Evolutionary conservation across 306 rosid species (phyloP).

Genomic region (Prunus dulcis): DNA sequence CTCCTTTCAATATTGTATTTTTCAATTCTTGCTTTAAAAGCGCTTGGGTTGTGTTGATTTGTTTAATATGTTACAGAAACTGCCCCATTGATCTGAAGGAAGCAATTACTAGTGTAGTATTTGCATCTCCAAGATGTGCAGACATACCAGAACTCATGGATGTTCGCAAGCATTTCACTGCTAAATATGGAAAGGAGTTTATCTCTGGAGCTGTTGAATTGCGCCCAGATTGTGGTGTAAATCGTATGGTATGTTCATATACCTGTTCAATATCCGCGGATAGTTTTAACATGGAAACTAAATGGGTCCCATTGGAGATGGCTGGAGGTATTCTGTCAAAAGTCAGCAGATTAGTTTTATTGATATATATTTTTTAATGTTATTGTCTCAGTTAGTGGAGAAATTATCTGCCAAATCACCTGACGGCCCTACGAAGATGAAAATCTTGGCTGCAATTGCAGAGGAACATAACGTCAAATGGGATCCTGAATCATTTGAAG

Average conservation of each 20-base stretch:
- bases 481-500: slow-evolving; percentile 73
- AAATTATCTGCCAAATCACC: slow-evolving; percentile 92
- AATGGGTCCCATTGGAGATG: background rate
- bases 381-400: slow-evolving; percentile 69
- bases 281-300: slow-evolving; percentile 3
- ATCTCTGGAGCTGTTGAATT: slow-evolving; percentile 67
- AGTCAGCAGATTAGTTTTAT: slow-evolving; percentile 10
- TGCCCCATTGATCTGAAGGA: slow-evolving; percentile 96
- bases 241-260: slow-evolving; percentile 67
- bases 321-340: slow-evolving; percentile 7
- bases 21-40: slow-evolving; percentile 5
- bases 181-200: slow-evolving; percentile 91
- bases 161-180: slow-evolving; percentile 63
- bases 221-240: slow-evolving; percentile 96
- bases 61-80: slow-evolving; percentile 43
- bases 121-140: slow-evolving; percentile 88
- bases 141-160: slow-evolving; percentile 87
- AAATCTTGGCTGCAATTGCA: slow-evolving; percentile 74
- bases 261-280: slow-evolving; percentile 10
- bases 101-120: slow-evolving; percentile 81
- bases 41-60: slow-evolving; percentile 11
- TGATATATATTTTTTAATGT: slow-evolving; percentile 20
- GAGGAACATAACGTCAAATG: slow-evolving; percentile 89
- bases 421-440: slow-evolving; percentile 78
- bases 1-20: background rate